Conservation (phyloP, 768 basidiomycete genomes). For the Hygrocybe punicea region DNA sequence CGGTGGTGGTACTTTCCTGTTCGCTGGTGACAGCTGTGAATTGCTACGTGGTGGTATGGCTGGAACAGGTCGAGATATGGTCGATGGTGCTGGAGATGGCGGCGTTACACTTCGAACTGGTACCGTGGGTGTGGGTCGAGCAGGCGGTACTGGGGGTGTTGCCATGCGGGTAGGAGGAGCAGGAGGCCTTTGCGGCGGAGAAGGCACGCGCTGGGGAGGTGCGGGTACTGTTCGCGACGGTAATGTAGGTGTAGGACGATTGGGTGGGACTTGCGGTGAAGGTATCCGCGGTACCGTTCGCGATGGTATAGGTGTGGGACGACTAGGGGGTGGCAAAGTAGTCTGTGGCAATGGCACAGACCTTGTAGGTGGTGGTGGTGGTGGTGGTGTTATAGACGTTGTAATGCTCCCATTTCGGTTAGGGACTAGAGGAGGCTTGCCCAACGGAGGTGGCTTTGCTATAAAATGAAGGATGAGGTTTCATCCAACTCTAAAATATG, state of each 20-base stretch:
- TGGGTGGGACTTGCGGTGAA: conserved; percentile 2
- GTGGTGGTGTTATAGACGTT: too few species aligned
- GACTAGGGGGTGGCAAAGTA: conserved; percentile 34
- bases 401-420: conserved; percentile 34
- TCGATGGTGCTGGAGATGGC: conserved; percentile 23
- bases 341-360: conserved; percentile 25
- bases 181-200: conserved; percentile 38
- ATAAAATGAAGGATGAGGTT: conserved; percentile 10
- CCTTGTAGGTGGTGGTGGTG: conserved; percentile 22
- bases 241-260: conserved; percentile 2
- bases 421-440: conserved; percentile 64
- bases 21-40: conserved; percentile 21
- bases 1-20: conserved; percentile 36
- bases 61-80: conserved; percentile 27
- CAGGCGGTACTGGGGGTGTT: conserved; percentile 34
- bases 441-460: conserved; percentile 64
- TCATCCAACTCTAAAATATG: conserved; percentile 5
- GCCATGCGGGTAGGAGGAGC: conserved; percentile 6
- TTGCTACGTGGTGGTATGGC: conserved; percentile 31
- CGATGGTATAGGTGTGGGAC: conserved; percentile 38
- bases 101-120: conserved; percentile 41
- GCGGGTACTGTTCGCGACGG: conserved; percentile 7
- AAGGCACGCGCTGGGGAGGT: conserved; percentile 33
- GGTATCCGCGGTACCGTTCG: conserved; percentile 28
- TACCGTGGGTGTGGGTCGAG: conserved; percentile 42